Percentiles rank a stretch among this genome's conserved stretches.
These are phyloP conservation scores for Chlamydomonas asymmetrica DNA, from an alignment of 139 green algal species.

Conservation along the genomic window DNA sequence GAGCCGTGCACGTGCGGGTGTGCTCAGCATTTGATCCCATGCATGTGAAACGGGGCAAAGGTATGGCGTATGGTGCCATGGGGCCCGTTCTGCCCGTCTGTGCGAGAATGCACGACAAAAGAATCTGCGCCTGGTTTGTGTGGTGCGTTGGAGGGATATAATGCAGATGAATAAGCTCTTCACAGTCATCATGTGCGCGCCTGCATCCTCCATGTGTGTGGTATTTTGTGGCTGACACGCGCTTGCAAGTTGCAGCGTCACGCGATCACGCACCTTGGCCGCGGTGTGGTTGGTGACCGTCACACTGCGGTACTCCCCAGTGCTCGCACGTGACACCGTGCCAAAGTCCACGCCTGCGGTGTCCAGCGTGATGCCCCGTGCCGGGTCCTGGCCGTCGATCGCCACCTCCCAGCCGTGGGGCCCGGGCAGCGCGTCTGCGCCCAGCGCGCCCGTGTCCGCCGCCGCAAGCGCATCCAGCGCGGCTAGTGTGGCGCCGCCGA, in stretches of 20 bases:
- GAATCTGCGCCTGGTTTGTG: too few species aligned
- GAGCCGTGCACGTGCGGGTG: too few species aligned
- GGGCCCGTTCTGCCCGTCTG: too few species aligned
- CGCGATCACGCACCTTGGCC: constrained; percentile 37
- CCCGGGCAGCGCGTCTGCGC: constrained; percentile 26
- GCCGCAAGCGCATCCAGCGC: neutral
- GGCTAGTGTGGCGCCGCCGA: neutral
- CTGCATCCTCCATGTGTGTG: too few species aligned
- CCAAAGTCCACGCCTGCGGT: constrained; percentile 57
- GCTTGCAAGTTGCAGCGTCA: constrained; percentile 50
- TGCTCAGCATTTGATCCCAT: too few species aligned
- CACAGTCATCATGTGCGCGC: too few species aligned
- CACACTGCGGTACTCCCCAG: constrained; percentile 51
- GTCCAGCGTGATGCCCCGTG: constrained; percentile 43
- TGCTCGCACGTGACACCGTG: constrained; percentile 53
- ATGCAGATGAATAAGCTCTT: too few species aligned
- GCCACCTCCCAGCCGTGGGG: constrained; percentile 52
- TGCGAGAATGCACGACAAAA: too few species aligned
- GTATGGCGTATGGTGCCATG: too few species aligned
- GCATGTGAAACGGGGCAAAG: too few species aligned
- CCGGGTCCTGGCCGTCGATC: constrained; percentile 52
- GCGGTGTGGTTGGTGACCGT: constrained; percentile 50
- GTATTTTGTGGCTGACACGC: constrained; percentile 23
- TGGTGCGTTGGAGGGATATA: too few species aligned
- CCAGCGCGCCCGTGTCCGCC: neutral